Base-by-base conservation (phyloP, 129 eudicot species). In the Glebionis coronaria region DNA sequence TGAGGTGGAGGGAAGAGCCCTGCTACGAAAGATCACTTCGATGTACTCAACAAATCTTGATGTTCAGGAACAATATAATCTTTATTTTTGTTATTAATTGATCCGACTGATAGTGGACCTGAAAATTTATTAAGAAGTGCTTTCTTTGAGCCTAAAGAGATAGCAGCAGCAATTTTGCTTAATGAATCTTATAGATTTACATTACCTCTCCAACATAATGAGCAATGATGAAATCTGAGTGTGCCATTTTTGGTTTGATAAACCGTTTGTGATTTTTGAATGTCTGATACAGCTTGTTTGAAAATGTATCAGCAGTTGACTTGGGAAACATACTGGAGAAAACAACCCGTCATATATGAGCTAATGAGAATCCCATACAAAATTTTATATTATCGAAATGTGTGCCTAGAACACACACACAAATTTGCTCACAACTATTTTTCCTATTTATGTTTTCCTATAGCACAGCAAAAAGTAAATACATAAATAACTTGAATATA, bases 141-240 rank as follows among this genome's bases (percentile, higher is more conserved):
- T n/a, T n/a, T n/a, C 21, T 16, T 70, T 69, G 54, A 44, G 53
- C 58, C 66, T 63, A 35, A 4, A 31, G 15, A 68, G 25, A 45
- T 18, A 25, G 16, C 58, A 63, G 63, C 61, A 63, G 65, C 63
- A 56, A 60, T 61, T 3, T 45, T 47, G 50, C 68, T 53, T 46
- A 47, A 3, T 28, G 57, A 53, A 67, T 64, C 18, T 23, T 56
- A 12, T 11, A 42, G 27, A 61, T 58, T 42, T 52, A 45, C 62
- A 12, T 79, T 71, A 93, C 98, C 96, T 93, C 96, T 66, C 98
- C 98, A 65, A 96, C 96, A 86, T 93, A 88, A 82, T 93, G 98
- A 79, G 91, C 84, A 82, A 93, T 81, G 19, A 90, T 84, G 68
- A 93, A 93, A 84, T 93, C 95, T 1, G 96, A 86, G 63, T 85